Evolutionary conservation across 495 filamentous ascomycete species (phyloP).

Genomic region (Hyphodiscus hymeniophilus): DNA sequence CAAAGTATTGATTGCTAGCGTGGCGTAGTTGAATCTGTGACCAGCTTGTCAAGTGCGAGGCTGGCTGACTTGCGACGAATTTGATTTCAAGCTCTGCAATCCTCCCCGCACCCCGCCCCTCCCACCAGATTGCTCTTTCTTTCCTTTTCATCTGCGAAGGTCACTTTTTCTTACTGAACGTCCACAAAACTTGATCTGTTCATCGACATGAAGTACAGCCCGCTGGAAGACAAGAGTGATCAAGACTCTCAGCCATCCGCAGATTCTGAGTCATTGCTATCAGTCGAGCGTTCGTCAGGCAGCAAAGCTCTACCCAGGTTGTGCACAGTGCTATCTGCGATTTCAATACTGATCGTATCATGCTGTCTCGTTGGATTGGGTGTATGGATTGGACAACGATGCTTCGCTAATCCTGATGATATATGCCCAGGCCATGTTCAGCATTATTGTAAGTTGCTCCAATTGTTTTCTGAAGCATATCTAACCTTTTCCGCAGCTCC

Average conservation of each 20-base stretch:
- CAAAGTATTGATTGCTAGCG: too few relatives aligned
- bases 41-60: too few relatives aligned
- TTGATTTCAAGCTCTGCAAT: too few relatives aligned
- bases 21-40: too few relatives aligned
- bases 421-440: slow-evolving; percentile 16
- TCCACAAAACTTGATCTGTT: too few relatives aligned
- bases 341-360: slow-evolving; percentile 1
- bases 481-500: slow-evolving; percentile 7
- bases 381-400: slow-evolving; percentile 12
- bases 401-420: not conserved
- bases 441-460: slow-evolving; percentile 13
- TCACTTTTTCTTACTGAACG: too few relatives aligned
- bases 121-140: too few relatives aligned
- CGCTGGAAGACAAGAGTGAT: slow-evolving; percentile 15
- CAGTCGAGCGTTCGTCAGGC: not conserved
- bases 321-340: not conserved
- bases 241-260: slow-evolving; percentile 9
- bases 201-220: not conserved
- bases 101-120: too few relatives aligned
- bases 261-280: slow-evolving; percentile 12
- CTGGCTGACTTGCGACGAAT: too few relatives aligned
- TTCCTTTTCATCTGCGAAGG: too few relatives aligned
- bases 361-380: slow-evolving; percentile 9
- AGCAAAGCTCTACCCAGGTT: not conserved
- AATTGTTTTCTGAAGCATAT: not conserved